Conservation (phyloP, 2,329 filamentous ascomycete genomes). For the Diaporthe destruens region DNA sequence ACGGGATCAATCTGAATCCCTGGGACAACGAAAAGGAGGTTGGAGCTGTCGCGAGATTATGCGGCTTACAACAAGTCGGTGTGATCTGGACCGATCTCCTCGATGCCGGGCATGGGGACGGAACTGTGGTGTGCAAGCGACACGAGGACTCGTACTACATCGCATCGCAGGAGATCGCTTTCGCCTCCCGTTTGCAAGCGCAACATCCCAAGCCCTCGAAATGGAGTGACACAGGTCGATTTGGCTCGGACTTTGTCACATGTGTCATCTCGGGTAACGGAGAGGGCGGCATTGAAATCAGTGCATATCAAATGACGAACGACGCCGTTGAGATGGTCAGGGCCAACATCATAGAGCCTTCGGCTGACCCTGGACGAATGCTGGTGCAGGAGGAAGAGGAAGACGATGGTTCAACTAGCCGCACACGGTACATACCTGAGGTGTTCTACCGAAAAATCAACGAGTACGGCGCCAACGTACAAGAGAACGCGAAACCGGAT, state of each 20-base stretch:
- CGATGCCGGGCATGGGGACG: slow-evolving; percentile 84
- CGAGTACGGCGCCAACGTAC: slow-evolving; percentile 95
- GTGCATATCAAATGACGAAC: slow-evolving; percentile 94
- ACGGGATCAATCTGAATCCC: slow-evolving; percentile 85
- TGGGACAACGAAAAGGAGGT: slow-evolving; percentile 90
- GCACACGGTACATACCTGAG: slow-evolving; percentile 92
- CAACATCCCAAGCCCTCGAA: slow-evolving; percentile 91
- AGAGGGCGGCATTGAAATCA: slow-evolving; percentile 86
- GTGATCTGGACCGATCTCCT: slow-evolving; percentile 95
- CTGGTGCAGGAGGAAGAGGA: slow-evolving; percentile 94
- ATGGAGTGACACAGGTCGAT: slow-evolving; percentile 95
- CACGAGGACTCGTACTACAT: slow-evolving; percentile 96
- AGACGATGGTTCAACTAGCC: slow-evolving; percentile 76
- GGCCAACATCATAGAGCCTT: slow-evolving; percentile 94
- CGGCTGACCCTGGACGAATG: slow-evolving; percentile 93
- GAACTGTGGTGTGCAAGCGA: slow-evolving; percentile 91
- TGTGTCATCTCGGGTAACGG: slow-evolving; percentile 96
- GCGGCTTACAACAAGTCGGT: slow-evolving; percentile 88
- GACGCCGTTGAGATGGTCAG: slow-evolving; percentile 97
- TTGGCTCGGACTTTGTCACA: slow-evolving; percentile 97
- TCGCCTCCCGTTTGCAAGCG: slow-evolving; percentile 88
- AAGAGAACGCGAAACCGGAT: slow-evolving; percentile 95
- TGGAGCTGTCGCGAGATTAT: slow-evolving; percentile 82
- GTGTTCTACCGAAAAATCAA: slow-evolving; percentile 97
- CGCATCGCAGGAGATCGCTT: slow-evolving; percentile 90